Evolutionary conservation across 192 early-diverging fungal genomes (phyloP).

Genomic region (Backusella tarrabulga): DNA sequence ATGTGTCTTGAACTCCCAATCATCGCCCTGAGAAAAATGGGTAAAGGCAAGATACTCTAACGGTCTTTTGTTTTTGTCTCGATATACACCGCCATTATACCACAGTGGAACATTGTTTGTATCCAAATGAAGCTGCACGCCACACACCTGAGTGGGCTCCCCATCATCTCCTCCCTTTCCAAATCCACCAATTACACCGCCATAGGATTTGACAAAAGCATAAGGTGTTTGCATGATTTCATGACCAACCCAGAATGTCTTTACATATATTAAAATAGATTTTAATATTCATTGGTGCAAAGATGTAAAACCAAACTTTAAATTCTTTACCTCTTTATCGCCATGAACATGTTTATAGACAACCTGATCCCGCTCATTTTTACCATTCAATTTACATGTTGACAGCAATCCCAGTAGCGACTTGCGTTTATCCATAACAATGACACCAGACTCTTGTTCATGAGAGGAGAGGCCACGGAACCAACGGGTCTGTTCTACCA

Average conservation of each 20-base stretch:
- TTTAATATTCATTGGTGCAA: neutral
- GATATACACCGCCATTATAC: conserved; percentile 39
- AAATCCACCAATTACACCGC: conserved; percentile 42
- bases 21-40: conserved; percentile 20
- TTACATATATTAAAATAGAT: neutral
- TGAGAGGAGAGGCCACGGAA: conserved; percentile 26
- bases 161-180: conserved; percentile 14
- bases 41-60: conserved; percentile 24
- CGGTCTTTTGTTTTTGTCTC: conserved; percentile 26
- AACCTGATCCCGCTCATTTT: conserved; percentile 44
- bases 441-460: conserved; percentile 64
- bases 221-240: conserved; percentile 49
- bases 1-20: conserved; percentile 23
- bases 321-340: conserved; percentile 57
- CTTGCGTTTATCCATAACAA: conserved; percentile 49
- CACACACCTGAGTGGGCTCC: conserved; percentile 27
- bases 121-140: conserved; percentile 35
- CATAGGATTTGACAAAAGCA: conserved; percentile 31
- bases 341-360: conserved; percentile 47
- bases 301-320: neutral
- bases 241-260: conserved; percentile 56
- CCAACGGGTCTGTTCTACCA: conserved; percentile 22
- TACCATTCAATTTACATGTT: conserved; percentile 51
- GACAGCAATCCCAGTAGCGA: conserved; percentile 49
- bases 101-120: conserved; percentile 25